phyloP scores from a whole-genome alignment of 1,139 yeast genomes.

The Spencermartinsiella ligniputridi region DNA sequence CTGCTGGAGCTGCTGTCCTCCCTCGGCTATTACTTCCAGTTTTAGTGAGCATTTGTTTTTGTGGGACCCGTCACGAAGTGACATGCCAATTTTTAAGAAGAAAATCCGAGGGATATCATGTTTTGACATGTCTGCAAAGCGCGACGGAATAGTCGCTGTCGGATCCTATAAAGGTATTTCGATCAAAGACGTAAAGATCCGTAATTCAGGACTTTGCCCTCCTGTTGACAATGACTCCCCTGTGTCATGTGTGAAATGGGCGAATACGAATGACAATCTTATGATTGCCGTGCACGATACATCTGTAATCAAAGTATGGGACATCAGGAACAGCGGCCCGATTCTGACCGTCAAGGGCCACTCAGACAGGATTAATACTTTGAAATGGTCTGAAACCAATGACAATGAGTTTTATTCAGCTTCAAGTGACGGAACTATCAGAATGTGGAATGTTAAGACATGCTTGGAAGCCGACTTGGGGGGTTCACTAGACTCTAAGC shows the following conservation, averaged over 20 bases:
- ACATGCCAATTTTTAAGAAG: conserved; percentile 51
- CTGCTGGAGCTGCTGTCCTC: conserved; percentile 40
- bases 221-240: conserved; percentile 37
- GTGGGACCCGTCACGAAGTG: conserved; percentile 64
- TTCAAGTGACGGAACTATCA: conserved; percentile 64
- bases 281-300: conserved; percentile 65
- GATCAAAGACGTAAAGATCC: conserved; percentile 57
- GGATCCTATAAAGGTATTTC: conserved; percentile 72
- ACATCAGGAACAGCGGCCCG: conserved; percentile 53
- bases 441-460: conserved; percentile 62
- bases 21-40: conserved; percentile 48
- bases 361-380: conserved; percentile 47
- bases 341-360: conserved; percentile 56
- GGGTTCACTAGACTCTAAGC: background rate
- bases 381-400: conserved; percentile 54
- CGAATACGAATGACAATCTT: conserved; percentile 52
- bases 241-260: conserved; percentile 56
- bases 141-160: conserved; percentile 53
- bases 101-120: conserved; percentile 48
- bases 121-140: conserved; percentile 47
- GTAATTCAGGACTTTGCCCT: conserved; percentile 40
- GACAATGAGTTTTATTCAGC: conserved; percentile 53
- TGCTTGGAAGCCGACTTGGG: conserved; percentile 4
- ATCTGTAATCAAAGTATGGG: conserved; percentile 66
- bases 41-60: conserved; percentile 62